Conservation (phyloP, 352 stramenopile genomes). For the Phytopythium sindhum region DNA sequence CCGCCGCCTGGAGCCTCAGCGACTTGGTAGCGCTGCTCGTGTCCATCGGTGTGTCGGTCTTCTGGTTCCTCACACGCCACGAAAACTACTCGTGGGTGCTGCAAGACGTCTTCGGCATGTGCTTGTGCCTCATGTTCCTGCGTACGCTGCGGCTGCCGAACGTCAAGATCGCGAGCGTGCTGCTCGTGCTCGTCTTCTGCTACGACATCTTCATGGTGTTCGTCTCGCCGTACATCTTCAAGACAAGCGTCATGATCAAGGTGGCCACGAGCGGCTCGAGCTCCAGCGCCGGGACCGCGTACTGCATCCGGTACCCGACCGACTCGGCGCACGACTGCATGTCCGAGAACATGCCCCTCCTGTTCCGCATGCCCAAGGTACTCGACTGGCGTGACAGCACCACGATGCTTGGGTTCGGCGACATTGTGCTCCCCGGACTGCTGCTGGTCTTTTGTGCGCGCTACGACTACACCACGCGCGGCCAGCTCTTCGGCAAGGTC, state of each 20-base stretch:
- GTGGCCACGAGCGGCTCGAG: constrained; percentile 85
- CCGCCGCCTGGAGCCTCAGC: constrained; percentile 77
- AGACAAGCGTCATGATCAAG: constrained; percentile 94
- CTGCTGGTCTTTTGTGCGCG: constrained; percentile 94
- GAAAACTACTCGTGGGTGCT: constrained; percentile 88
- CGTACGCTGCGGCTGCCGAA: constrained; percentile 89
- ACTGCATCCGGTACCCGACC: constrained; percentile 71
- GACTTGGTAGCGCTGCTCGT: constrained; percentile 82
- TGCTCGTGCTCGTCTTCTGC: constrained; percentile 93
- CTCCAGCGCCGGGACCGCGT: constrained; percentile 37
- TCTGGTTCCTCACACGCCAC: constrained; percentile 78
- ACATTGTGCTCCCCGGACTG: constrained; percentile 95
- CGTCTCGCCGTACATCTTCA: constrained; percentile 89
- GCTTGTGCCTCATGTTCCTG: constrained; percentile 93
- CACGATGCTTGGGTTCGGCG: constrained; percentile 93
- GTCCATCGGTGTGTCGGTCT: constrained; percentile 34
- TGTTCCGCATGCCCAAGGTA: constrained; percentile 93
- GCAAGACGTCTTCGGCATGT: constrained; percentile 92
- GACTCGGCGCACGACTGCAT: constrained; percentile 56
- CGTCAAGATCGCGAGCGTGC: constrained; percentile 88
- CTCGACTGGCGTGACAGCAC: constrained; percentile 90
- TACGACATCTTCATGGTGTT: constrained; percentile 98
- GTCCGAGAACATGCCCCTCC: constrained; percentile 91
- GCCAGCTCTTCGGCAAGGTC: constrained; percentile 60
- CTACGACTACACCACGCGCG: constrained; percentile 90